A percentile compares a stretch with the other conserved stretches of the same genome.
Evolutionary conservation across 2,329 filamentous ascomycete genomes (phyloP).

Genomic region (Ophiostoma sp.): DNA sequence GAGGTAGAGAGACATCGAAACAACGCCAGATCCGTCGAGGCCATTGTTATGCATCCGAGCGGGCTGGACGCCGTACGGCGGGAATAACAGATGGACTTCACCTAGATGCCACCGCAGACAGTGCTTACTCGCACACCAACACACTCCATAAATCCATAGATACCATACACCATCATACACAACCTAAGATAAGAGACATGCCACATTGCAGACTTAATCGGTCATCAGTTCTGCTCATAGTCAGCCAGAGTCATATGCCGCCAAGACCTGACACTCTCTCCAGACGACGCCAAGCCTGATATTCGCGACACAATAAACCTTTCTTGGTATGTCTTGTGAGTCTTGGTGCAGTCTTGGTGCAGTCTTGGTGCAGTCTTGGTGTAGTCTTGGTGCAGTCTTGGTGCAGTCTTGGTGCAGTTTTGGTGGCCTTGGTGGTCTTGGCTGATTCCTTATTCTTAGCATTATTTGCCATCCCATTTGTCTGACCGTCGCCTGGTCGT

Average conservation of each 20-base stretch:
- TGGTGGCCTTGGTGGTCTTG: background rate
- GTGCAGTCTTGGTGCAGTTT: constrained; percentile 5
- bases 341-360: constrained; percentile 4
- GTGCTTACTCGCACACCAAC: background rate
- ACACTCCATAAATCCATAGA: background rate
- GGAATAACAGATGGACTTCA: background rate
- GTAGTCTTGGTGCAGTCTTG: constrained; percentile 6
- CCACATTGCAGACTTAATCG: background rate
- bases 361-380: constrained; percentile 6
- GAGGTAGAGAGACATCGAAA: background rate
- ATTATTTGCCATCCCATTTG: background rate
- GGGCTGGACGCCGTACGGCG: constrained; percentile 1
- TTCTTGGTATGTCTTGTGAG: constrained; percentile 11
- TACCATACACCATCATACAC: background rate
- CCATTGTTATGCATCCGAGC: background rate
- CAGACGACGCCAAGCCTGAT: constrained; percentile 8
- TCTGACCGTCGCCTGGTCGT: too few species aligned
- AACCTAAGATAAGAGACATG: background rate
- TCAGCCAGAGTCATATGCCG: background rate
- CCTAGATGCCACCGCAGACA: background rate
- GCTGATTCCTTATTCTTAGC: background rate
- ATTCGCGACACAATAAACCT: background rate
- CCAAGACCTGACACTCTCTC: constrained; percentile 9
- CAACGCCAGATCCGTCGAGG: background rate
- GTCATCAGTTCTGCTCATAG: background rate